Evolutionary conservation across 2,329 filamentous ascomycete species (phyloP), one percentile per base, ranked within the genome.

Genomic region (Aspergillus sp.): DNA sequence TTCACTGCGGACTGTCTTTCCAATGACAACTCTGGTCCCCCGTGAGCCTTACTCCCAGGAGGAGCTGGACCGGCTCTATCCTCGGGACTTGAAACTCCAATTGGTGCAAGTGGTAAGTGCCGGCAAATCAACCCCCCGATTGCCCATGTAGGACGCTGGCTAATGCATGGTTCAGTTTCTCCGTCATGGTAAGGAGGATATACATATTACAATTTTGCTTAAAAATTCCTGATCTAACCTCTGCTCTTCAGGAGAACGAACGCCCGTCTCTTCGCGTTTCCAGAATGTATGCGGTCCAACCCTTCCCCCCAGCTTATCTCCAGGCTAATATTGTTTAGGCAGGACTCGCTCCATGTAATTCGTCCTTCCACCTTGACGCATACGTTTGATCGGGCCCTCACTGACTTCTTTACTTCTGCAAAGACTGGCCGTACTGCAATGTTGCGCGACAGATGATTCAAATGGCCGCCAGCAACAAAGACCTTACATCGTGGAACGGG

Each of bases 381-480:
- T 12, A n/a, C 41, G 30, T 23, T 57, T 51, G 38, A 54, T 50
- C 17, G 9, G 28, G 19, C n/a, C 25, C 12, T 36, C 5, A 45
- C 52, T 55, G 30, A 58, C 57, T 53, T 45, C 7, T 23, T 43
- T 21, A 28, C 25, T 28, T 57, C 58, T 68, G 57, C 53, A 48
- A 65, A 82, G 83, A 87, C 77, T 99, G 95, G 95, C 92, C 95
- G 1, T 98, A 97, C 78, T 99, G 95, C 79, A 85, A 86, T 65
- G 86, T 89, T 58, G 91, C 90, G 21, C 85, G 87, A 61, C 88
- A 89, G 66, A 84, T 98, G 73, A 86, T 82, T 25, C 85, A 85
- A 61, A 82, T 86, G 61, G 82, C 88, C 23, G 80, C 86, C 64
- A 79, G 79, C 41, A 83, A 79, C 49, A 81, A 82, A 58, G 82